phyloP scores from a whole-genome alignment of 345 rosid genomes.

The Lumnitzera racemosa region DNA sequence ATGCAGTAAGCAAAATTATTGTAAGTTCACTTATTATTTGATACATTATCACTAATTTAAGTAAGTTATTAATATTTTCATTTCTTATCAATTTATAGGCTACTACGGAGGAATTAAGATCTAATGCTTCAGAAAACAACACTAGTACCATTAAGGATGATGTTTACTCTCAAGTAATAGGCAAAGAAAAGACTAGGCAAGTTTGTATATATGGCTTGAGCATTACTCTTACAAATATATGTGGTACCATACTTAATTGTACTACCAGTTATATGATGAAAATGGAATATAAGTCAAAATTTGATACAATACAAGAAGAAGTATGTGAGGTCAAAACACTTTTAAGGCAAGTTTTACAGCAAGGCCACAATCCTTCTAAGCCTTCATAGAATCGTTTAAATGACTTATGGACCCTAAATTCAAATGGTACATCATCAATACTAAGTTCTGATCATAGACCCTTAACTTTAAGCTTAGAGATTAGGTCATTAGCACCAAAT shows the following conservation, averaged over 20 bases:
- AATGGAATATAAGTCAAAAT: slow-evolving; percentile 1
- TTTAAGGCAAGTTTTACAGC: background rate
- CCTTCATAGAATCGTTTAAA: too few relatives aligned
- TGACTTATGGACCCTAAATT: too few relatives aligned
- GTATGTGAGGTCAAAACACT: background rate
- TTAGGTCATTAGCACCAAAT: too few relatives aligned
- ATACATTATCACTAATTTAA: background rate
- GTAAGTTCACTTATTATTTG: background rate
- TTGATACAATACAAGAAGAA: background rate
- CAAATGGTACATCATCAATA: too few relatives aligned
- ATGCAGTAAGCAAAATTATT: background rate
- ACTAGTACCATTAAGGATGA: background rate
- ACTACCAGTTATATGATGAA: background rate
- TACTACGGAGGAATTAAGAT: background rate
- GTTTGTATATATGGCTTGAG: slow-evolving; percentile 1
- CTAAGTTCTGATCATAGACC: too few relatives aligned
- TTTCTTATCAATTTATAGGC: background rate
- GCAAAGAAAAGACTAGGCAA: background rate
- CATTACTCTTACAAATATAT: background rate
- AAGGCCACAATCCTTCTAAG: background rate
- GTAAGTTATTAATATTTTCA: background rate
- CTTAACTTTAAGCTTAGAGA: too few relatives aligned
- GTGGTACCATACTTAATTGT: too few relatives aligned
- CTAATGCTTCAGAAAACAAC: background rate
- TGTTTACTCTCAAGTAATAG: slow-evolving; percentile 2